Base-by-base conservation (phyloP, 2,329 filamentous ascomycete species). In the Apiospora aurea region DNA sequence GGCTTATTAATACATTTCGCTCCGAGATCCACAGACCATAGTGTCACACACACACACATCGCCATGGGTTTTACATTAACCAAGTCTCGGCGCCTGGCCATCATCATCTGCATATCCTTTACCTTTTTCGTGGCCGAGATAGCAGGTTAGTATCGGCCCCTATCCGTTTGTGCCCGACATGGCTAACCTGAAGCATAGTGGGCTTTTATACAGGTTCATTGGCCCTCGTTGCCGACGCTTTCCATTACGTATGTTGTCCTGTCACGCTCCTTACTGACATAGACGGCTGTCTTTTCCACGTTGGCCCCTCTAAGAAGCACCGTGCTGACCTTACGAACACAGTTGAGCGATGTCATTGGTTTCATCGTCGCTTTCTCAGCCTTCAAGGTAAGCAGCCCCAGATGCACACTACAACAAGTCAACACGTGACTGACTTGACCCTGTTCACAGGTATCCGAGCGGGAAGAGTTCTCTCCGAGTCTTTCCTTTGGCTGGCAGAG, bases 401-500 rank as follows among this genome's bases (percentile, higher is more conserved):
- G 29, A 10, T 64, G 1, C 13, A 13, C 34, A 41, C 18, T 13
- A 13, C 6, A 10, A 4, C 24, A 26, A 6, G 34, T 8, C 7
- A 8, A 41, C 57, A 14, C 5, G 7, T 64, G 21, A 24, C 57
- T 64, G 21, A 64, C 21, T 5, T n/a, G 2, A 2, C 10, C 29
- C 4, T 34, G 2, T 57, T 74, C n/a, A 3, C 76, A 91, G 90
- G 81, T 91, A 71, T 86, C 90, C 29, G 87, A 92, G 74, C 83
- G 85, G 61, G 82, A 83, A 67, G 81, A 87, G 7, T 87, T 87
- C 1, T 91, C 91, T 0, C 85, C 87, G 73, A 85, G 84, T 14
- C 84, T 93, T 21, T 89, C 92, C 0, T 95, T 93, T 75, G 93
- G 93, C n/a, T 95, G 92, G 92, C 91, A 93, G 72, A 87, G 93